Conservation (phyloP, 192 early-diverging fungal genomes). For the Coemansia pectinata region DNA sequence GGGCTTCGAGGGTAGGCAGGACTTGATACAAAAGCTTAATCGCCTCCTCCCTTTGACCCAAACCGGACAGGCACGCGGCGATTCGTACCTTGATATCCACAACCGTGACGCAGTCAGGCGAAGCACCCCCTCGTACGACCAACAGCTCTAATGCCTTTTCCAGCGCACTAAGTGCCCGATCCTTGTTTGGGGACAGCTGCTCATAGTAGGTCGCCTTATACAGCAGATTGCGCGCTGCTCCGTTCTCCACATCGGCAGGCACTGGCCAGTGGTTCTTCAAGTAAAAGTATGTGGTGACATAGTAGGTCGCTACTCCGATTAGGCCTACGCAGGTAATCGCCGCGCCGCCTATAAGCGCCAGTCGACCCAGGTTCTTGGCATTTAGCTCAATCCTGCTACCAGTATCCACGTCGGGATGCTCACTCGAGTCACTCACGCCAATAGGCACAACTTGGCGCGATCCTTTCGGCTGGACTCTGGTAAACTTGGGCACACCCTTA, state of each 20-base stretch:
- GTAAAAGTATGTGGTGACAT: conserved; percentile 30
- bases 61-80: conserved; percentile 24
- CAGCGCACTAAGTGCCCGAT: conserved; percentile 22
- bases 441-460: not conserved
- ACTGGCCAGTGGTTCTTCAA: conserved; percentile 30
- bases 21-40: conserved; percentile 11
- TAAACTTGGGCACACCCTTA: conserved; percentile 46
- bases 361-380: conserved; percentile 14
- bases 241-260: conserved; percentile 19
- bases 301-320: conserved; percentile 23
- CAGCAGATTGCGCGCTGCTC: conserved; percentile 16
- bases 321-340: conserved; percentile 11
- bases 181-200: conserved; percentile 10
- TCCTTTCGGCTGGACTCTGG: conserved; percentile 21
- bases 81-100: conserved; percentile 39
- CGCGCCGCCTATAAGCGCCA: conserved; percentile 10
- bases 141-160: conserved; percentile 25
- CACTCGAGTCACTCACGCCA: not conserved
- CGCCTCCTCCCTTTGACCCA: conserved; percentile 12
- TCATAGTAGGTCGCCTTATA: conserved; percentile 44
- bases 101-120: conserved; percentile 16
- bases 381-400: conserved; percentile 21
- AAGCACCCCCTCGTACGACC: not conserved
- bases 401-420: conserved; percentile 5
- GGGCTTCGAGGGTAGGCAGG: conserved; percentile 7